A percentile compares a stretch with the other conserved stretches of the same genome.
Conservation (phyloP, 1,139 yeast species). For the Yarrowia galli region DNA sequence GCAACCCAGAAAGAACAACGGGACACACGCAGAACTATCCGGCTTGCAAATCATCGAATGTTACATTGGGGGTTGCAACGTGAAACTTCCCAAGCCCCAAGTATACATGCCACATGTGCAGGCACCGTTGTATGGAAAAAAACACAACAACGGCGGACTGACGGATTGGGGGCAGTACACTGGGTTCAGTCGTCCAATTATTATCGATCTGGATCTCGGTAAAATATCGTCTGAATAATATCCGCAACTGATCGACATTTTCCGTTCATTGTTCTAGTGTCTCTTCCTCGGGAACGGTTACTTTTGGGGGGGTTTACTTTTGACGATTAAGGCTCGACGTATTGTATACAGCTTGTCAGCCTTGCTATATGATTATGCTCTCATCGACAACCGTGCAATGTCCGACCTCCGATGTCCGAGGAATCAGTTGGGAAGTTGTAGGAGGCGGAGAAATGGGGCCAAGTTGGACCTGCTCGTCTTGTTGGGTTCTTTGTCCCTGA, state of each 20-base stretch:
- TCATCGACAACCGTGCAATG: constrained; percentile 6
- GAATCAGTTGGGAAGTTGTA: background rate
- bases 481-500: background rate
- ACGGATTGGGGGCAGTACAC: background rate
- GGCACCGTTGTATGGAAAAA: constrained; percentile 8
- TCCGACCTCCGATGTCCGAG: constrained; percentile 22
- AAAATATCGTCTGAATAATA: constrained; percentile 4
- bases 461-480: background rate
- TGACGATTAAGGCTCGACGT: background rate
- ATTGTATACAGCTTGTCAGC: background rate
- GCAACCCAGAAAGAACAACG: too few relatives aligned
- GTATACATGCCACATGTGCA: constrained; percentile 17
- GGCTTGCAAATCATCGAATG: background rate
- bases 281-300: too few relatives aligned
- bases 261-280: too few relatives aligned
- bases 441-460: background rate
- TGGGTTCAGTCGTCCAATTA: background rate
- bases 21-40: too few relatives aligned
- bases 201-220: constrained; percentile 13
- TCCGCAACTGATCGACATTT: background rate
- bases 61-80: constrained; percentile 11
- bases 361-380: constrained; percentile 19
- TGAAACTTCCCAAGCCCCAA: constrained; percentile 1
- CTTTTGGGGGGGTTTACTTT: background rate
- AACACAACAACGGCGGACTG: constrained; percentile 8